A percentile compares a stretch with the other conserved stretches of the same genome.
Evolutionary conservation across 2,329 filamentous ascomycete species (phyloP).

Genomic region (Botrytis tulipae): DNA sequence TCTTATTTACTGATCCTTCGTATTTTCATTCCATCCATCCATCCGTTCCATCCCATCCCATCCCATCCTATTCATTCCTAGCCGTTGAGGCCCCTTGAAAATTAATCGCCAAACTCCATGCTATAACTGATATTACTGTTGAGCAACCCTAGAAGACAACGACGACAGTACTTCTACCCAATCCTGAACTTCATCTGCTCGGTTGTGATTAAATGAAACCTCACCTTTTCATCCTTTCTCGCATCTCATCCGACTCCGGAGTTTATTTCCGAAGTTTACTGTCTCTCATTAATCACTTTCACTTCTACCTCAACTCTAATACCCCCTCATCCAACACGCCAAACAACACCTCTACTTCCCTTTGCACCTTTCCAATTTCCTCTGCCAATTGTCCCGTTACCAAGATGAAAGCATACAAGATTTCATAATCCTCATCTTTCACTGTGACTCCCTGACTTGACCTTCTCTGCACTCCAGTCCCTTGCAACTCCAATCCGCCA

Average conservation of each 20-base stretch:
- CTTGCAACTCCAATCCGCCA: background rate
- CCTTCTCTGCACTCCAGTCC: constrained; percentile 19
- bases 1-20: background rate
- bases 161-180: too few species aligned
- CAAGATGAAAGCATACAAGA: constrained; percentile 86
- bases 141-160: too few species aligned
- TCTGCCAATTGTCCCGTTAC: constrained; percentile 66
- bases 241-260: background rate
- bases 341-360: constrained; percentile 61
- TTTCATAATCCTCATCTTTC: constrained; percentile 79
- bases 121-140: background rate
- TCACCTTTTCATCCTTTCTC: background rate
- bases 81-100: too few species aligned
- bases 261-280: background rate
- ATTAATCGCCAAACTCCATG: background rate
- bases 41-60: background rate
- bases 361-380: constrained; percentile 59
- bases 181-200: background rate
- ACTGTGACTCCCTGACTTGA: constrained; percentile 38
- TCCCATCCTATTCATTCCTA: background rate
- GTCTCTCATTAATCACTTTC: too few species aligned
- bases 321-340: constrained; percentile 61
- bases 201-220: too few species aligned
- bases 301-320: constrained; percentile 51
- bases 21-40: background rate